Percentiles rank a stretch among this genome's conserved stretches.
Conservation (phyloP, 495 filamentous ascomycete genomes). For the Annulohypoxylon bovei region DNA sequence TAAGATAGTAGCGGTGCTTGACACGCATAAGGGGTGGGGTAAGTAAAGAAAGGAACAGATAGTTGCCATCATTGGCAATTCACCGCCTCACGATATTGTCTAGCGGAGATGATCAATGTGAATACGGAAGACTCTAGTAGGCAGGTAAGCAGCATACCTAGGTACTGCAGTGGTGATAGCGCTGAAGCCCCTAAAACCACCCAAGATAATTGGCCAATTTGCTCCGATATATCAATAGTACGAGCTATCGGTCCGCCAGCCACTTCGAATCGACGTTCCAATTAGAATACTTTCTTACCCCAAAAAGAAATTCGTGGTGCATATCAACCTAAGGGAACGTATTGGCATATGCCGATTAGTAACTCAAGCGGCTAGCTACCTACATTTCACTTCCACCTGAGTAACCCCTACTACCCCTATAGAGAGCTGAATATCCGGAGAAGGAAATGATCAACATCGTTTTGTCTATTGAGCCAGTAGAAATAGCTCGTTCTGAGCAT, state of each 20-base stretch:
- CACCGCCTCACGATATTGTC: slow-evolving; percentile 3
- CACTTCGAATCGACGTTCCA: neutral
- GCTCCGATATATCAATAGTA: neutral
- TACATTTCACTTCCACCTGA: neutral
- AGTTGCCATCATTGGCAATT: slow-evolving; percentile 1
- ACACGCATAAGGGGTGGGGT: slow-evolving; percentile 10
- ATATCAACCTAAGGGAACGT: neutral
- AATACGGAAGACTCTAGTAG: neutral
- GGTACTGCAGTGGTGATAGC: neutral
- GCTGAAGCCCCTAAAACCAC: neutral
- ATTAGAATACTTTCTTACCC: neutral
- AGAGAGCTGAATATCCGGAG: slow-evolving; percentile 24
- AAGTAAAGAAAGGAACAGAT: neutral
- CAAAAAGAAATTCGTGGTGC: slow-evolving; percentile 7
- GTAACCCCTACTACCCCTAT: neutral
- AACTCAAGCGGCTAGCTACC: neutral
- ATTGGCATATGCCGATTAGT: slow-evolving; percentile 5
- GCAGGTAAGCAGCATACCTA: too few relatives aligned
- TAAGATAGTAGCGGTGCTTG: neutral
- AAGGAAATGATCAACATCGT: slow-evolving; percentile 20
- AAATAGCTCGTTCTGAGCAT: neutral
- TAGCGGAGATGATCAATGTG: neutral
- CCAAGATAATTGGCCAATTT: neutral
- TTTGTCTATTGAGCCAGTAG: neutral
- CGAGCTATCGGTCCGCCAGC: neutral